Evolutionary conservation across 257 asterid species (phyloP), one percentile per base, ranked within the genome.

Genomic region (Nicotiana tabacum): DNA sequence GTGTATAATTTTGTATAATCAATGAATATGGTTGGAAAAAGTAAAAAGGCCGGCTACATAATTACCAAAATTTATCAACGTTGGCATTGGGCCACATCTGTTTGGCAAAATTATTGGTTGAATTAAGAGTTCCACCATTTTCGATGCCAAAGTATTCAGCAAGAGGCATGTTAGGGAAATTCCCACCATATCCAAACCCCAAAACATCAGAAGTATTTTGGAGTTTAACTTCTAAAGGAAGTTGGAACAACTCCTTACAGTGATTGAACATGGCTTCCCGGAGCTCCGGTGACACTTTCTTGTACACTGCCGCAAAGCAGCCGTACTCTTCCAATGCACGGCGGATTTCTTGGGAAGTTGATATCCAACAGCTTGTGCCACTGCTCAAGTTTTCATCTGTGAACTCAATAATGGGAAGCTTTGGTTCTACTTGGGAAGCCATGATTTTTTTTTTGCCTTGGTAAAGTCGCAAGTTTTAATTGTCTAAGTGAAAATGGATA

Each of bases 61-160:
- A 43, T 43, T 43, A 88, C 93, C 90, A 58, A 82, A 88, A 88
- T 66, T 37, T 81, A 16, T 67, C 5, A 60, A 64, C 21, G 43
- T 87, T 81, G 18, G 82, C 90, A 6, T 77, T 27, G 13, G 93
- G 86, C 90, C 90, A 90, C 90, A 90, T 56, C 67, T 82, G 84
- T 32, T 27, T 53, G 29, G 90, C 78, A 30, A 90, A 90, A 18
- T 53, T 61, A 13, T 80, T 7, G 2, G 39, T 81, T 21, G 81
- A 70, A 10, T 84, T 74, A 35, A 79, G 43, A n/a, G 85, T 35
- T 13, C 27, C 80, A 13, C 85, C 85, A 48, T 90, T 39, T 83
- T 46, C 85, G 21, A 90, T 81, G 15, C 90, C 93, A 32, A 89
- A 80, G 39, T 82, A 84, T 68, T 90, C 93, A 35, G 84, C 84